These are phyloP conservation scores for Hamamelis virginiana DNA, from an alignment of 164 flowering plant genomes.

Conservation along the genomic window DNA sequence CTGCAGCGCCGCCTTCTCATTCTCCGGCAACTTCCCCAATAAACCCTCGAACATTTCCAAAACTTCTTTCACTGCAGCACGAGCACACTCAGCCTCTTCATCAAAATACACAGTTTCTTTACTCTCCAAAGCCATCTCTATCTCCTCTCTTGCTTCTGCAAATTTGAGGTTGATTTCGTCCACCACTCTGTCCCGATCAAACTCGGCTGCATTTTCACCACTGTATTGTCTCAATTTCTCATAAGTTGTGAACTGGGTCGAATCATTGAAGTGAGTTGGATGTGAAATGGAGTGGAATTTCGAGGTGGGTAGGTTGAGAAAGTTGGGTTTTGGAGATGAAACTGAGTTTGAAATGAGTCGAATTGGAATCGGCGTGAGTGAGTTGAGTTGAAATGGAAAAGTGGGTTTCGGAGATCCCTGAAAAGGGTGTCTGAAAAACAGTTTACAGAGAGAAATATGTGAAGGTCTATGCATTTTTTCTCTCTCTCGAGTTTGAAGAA, in stretches of 20 bases:
- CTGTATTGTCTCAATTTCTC: slow-evolving; percentile 27
- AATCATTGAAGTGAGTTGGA: slow-evolving; percentile 13
- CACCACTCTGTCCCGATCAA: slow-evolving; percentile 55
- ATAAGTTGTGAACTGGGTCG: slow-evolving; percentile 9
- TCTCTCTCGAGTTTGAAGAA: background rate
- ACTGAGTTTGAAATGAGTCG: slow-evolving; percentile 7
- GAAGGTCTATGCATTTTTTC: slow-evolving; percentile 34
- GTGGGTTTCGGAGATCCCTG: slow-evolving; percentile 16
- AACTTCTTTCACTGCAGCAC: slow-evolving; percentile 66
- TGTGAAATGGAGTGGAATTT: slow-evolving; percentile 17
- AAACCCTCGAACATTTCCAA: slow-evolving; percentile 62
- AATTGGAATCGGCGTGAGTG: background rate
- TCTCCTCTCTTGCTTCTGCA: slow-evolving; percentile 97
- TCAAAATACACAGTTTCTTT: slow-evolving; percentile 92
- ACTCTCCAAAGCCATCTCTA: slow-evolving; percentile 86
- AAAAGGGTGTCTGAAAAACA: slow-evolving; percentile 21
- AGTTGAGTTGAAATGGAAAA: slow-evolving; percentile 7
- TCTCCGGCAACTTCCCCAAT: slow-evolving; percentile 52
- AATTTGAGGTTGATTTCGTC: slow-evolving; percentile 89
- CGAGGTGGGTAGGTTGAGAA: slow-evolving; percentile 6
- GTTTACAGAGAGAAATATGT: slow-evolving; percentile 25
- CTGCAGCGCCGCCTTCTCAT: slow-evolving; percentile 54
- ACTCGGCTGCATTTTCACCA: slow-evolving; percentile 18
- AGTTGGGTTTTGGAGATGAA: slow-evolving; percentile 11
- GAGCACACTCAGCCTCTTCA: slow-evolving; percentile 83